A percentile compares a stretch with the other conserved stretches of the same genome.
These are phyloP conservation scores for Xylaria bambusicola DNA, from an alignment of 495 filamentous ascomycete species.

Conservation along the genomic window DNA sequence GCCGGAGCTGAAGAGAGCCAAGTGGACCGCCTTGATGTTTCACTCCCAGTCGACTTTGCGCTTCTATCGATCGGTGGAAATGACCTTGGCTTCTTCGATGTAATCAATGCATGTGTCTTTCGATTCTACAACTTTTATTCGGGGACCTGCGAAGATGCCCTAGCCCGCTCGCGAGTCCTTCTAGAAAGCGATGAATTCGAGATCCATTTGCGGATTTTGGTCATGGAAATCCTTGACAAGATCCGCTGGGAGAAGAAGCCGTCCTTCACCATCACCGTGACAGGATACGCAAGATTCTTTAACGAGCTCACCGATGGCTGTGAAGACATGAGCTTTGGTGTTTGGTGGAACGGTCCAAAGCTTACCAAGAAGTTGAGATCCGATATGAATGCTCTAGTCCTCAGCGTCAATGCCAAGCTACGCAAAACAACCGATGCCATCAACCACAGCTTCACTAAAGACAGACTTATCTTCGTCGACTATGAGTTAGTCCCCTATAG, in stretches of 20 bases:
- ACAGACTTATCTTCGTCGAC: constrained; percentile 46
- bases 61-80: constrained; percentile 51
- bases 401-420: constrained; percentile 40
- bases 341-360: constrained; percentile 40
- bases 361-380: constrained; percentile 35
- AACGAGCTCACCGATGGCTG: constrained; percentile 47
- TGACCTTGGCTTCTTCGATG: constrained; percentile 52
- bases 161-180: constrained; percentile 30
- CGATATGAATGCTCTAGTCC: constrained; percentile 43
- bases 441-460: constrained; percentile 31
- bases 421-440: constrained; percentile 26
- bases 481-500: too few relatives aligned
- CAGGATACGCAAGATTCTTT: constrained; percentile 53
- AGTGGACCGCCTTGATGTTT: constrained; percentile 39
- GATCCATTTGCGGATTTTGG: constrained; percentile 33
- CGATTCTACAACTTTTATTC: constrained; percentile 48
- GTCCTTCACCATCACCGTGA: constrained; percentile 42
- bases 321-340: constrained; percentile 40
- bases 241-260: constrained; percentile 41
- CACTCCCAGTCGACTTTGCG: constrained; percentile 35
- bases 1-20: constrained; percentile 33
- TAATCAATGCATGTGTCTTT: constrained; percentile 52
- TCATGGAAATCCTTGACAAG: constrained; percentile 44
- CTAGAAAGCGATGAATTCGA: constrained; percentile 36
- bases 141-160: constrained; percentile 41